Evolutionary conservation across 352 stramenopile species (phyloP).

Genomic region (Phytophthora fragariae): DNA sequence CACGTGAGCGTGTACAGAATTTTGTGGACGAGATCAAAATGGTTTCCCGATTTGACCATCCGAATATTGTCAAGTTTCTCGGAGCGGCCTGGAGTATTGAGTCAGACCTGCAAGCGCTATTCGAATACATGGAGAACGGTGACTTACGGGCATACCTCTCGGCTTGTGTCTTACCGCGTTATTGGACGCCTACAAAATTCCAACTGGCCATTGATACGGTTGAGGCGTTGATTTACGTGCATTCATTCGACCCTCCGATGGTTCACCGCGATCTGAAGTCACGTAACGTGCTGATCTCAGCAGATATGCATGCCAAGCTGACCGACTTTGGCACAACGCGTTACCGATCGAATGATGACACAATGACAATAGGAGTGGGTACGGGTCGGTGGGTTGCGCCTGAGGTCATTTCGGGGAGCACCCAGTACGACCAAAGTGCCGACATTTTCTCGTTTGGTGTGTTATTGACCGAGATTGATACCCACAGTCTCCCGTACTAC

Average conservation of each 20-base stretch:
- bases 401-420: constrained; percentile 65
- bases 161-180: constrained; percentile 5
- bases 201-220: constrained; percentile 47
- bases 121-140: constrained; percentile 61
- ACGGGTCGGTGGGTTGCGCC: constrained; percentile 71
- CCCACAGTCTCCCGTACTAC: constrained; percentile 57
- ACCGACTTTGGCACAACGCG: constrained; percentile 42
- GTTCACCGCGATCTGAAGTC: constrained; percentile 53
- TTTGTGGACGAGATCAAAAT: constrained; percentile 45
- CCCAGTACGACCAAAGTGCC: constrained; percentile 55
- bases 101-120: constrained; percentile 50
- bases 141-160: constrained; percentile 50
- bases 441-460: constrained; percentile 71
- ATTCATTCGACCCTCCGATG: constrained; percentile 39
- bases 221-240: constrained; percentile 53
- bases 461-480: constrained; percentile 69
- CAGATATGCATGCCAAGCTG: constrained; percentile 39
- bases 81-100: constrained; percentile 59
- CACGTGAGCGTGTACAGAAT: constrained; percentile 19
- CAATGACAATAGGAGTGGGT: constrained; percentile 54
- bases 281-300: constrained; percentile 41
- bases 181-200: constrained; percentile 42
- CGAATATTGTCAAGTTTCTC: constrained; percentile 44
- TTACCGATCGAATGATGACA: constrained; percentile 32
- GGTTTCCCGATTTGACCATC: constrained; percentile 44